Conservation (phyloP, 2,329 filamentous ascomycete species). For the Lojkania enalia region DNA sequence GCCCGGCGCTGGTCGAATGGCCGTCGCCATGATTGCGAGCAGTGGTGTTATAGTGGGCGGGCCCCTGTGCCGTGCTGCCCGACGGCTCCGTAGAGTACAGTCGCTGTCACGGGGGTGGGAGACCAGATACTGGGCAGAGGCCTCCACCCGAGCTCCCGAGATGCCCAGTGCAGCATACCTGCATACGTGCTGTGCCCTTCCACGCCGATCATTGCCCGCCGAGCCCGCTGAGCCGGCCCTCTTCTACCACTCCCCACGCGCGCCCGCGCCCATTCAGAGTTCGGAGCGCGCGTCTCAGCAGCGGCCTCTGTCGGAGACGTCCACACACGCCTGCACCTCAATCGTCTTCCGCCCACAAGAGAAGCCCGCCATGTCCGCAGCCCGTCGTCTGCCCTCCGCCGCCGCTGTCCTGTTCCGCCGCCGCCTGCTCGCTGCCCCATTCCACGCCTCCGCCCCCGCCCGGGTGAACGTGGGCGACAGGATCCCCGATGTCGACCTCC, state of each 20-base stretch:
- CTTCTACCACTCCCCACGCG: background rate
- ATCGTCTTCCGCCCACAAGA: conserved; percentile 3
- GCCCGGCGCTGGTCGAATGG: too few species aligned
- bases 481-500: conserved; percentile 74
- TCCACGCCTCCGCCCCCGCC: conserved; percentile 66
- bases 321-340: conserved; percentile 6
- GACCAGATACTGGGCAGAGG: too few species aligned
- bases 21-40: too few species aligned
- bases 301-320: background rate
- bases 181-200: background rate
- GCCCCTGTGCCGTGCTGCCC: too few species aligned
- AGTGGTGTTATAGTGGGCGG: too few species aligned
- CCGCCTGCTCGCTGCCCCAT: conserved; percentile 43
- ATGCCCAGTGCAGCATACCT: background rate
- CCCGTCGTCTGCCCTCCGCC: conserved; percentile 33
- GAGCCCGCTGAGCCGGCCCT: background rate
- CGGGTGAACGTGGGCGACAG: conserved; percentile 77
- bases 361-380: conserved; percentile 24
- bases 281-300: too few species aligned
- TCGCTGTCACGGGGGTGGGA: too few species aligned
- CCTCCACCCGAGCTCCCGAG: too few species aligned
- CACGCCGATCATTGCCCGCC: background rate
- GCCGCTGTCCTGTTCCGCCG: conserved; percentile 22
- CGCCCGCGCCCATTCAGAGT: too few species aligned
- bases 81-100: too few species aligned